Base-by-base conservation (phyloP, 2,329 filamentous ascomycete species). In the Basipetospora sp. region DNA sequence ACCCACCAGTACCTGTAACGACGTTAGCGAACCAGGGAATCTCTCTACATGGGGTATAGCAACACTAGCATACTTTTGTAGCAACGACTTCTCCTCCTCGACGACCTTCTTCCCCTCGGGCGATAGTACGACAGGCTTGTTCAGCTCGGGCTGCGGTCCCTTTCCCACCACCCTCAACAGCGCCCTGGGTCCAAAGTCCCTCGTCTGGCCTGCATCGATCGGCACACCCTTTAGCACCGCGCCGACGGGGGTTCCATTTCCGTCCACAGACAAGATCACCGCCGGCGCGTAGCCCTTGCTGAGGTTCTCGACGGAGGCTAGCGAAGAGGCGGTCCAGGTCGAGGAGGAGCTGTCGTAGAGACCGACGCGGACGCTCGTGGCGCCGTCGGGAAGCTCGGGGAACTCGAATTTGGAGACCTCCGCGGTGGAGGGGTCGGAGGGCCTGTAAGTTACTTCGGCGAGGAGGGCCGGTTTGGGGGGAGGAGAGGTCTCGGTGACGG, bases 1-100 rank as follows among this genome's bases (percentile, higher is more conserved):
- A 74, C 53, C 74, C 74, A 80, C 76, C 76, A 80, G 53, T 80
- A 80, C 54, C 73, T 77, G 45, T 36, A 39, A 33, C 13, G 26
- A 10, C 31, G 22, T 40, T 10, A 20, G 13, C n/a, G 27, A 19
- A 11, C 27, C 40, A 6, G 37, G 15, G 9, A 34, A 15, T 3
- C 34, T 14, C 8, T 4, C 18, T 16, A 9, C 3, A 11, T 8
- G 20, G 35, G 32, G 31, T 5, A 10, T 26, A 8, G 30, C 3
- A 25, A 3, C 8, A 11, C 19, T 15, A 15, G 63, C 68, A 48
- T 62, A 79, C 75, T 77, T 80, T 56, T 80, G 75, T 40, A 80
- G 52, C 43, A 80, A 64, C 2, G 69, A 65, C 66, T 78, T 80
- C 59, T 80, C 73, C 50, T 67, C 65, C 43, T 63, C 61, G 39